These are phyloP conservation scores for Rhazya stricta DNA, from an alignment of 257 asterid genomes.

Conservation along the genomic window DNA sequence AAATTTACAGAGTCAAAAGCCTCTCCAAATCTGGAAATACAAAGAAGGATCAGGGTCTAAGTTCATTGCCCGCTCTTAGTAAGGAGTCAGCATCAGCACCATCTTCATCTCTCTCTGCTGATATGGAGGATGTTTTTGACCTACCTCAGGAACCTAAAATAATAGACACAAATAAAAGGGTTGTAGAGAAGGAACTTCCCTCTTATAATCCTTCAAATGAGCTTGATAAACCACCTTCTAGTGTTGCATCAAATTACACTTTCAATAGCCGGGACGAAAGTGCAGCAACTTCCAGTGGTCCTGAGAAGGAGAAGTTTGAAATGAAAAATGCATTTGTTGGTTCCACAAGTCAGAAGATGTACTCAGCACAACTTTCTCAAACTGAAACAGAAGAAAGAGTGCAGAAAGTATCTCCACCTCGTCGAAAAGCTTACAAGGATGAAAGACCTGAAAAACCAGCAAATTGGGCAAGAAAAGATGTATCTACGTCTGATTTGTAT, in stretches of 20 bases:
- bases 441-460: constrained; percentile 63
- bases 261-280: constrained; percentile 54
- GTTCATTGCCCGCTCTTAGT: constrained; percentile 43
- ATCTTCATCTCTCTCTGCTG: constrained; percentile 41
- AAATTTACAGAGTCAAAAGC: constrained; percentile 77
- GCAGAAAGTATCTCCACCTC: constrained; percentile 70
- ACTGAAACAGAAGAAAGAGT: constrained; percentile 57
- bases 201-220: constrained; percentile 42
- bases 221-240: constrained; percentile 45
- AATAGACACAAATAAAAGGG: constrained; percentile 49
- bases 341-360: constrained; percentile 51
- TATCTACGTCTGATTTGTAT: constrained; percentile 30
- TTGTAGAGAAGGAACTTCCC: constrained; percentile 50
- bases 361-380: constrained; percentile 36
- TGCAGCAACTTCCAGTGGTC: constrained; percentile 32
- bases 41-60: constrained; percentile 55
- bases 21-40: constrained; percentile 82
- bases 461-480: constrained; percentile 47
- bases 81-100: constrained; percentile 64
- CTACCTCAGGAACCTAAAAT: constrained; percentile 51
- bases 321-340: constrained; percentile 37
- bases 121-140: constrained; percentile 53
- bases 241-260: constrained; percentile 39
- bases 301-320: constrained; percentile 48
- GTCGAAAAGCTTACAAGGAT: constrained; percentile 54